A percentile compares a stretch with the other conserved stretches of the same genome.
These are phyloP conservation scores for Ramalina intermedia DNA, from an alignment of 495 filamentous ascomycete genomes.

Conservation along the genomic window DNA sequence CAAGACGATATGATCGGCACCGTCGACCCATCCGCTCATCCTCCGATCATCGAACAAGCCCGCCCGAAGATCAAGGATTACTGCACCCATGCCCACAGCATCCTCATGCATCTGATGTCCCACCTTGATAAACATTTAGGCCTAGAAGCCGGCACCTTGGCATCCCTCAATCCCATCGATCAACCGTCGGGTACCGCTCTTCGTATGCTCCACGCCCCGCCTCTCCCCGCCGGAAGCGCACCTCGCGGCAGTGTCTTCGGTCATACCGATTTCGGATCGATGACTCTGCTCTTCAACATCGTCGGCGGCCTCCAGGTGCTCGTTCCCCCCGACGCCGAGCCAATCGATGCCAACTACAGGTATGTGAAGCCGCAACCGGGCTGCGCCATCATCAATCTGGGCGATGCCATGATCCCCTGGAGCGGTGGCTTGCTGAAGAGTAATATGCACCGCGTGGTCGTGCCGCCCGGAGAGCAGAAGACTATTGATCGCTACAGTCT, in stretches of 20 bases:
- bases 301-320: constrained; percentile 16
- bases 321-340: background rate
- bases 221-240: background rate
- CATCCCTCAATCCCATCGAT: background rate
- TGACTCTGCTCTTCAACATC: constrained; percentile 18
- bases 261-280: constrained; percentile 14
- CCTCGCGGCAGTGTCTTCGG: background rate
- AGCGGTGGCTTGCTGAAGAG: constrained; percentile 17
- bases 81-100: constrained; percentile 4
- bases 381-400: constrained; percentile 23
- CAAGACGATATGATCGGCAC: constrained; percentile 12
- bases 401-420: constrained; percentile 22
- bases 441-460: constrained; percentile 20
- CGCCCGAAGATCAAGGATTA: background rate
- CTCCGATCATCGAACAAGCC: constrained; percentile 1
- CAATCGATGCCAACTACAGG: constrained; percentile 15
- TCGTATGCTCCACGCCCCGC: constrained; percentile 8
- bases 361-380: constrained; percentile 19
- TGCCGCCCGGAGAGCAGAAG: constrained; percentile 7
- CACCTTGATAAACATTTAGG: constrained; percentile 2
- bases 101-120: constrained; percentile 2
- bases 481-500: constrained; percentile 9
- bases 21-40: constrained; percentile 1
- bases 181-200: constrained; percentile 6
- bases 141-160: constrained; percentile 3